Evolutionary conservation across 2,329 filamentous ascomycete species (phyloP).

Genomic region (Neofusicoccum sp.): DNA sequence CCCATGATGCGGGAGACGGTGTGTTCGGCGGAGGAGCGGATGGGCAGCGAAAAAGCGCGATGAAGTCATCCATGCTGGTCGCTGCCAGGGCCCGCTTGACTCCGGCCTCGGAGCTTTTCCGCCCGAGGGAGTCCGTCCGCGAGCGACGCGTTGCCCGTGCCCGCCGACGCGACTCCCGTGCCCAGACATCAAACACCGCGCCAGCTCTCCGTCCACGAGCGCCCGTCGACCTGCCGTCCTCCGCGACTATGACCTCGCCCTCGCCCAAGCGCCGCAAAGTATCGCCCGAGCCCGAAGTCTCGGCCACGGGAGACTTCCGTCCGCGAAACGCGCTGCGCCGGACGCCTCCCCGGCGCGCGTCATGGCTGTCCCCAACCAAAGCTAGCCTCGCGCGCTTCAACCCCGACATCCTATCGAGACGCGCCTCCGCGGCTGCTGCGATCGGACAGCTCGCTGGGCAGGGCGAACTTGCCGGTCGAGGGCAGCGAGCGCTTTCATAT

Average conservation of each 20-base stretch:
- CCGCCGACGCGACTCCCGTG: neutral
- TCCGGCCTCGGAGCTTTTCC: slow-evolving; percentile 2
- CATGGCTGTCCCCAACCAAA: slow-evolving; percentile 44
- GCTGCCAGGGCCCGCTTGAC: neutral
- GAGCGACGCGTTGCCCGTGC: slow-evolving; percentile 9
- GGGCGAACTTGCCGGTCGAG: slow-evolving; percentile 25
- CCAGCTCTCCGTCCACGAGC: neutral
- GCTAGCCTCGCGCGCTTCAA: slow-evolving; percentile 44
- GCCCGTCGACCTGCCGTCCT: neutral
- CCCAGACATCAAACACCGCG: neutral
- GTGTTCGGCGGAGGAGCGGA: neutral
- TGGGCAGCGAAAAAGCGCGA: slow-evolving; percentile 15
- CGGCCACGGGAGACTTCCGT: slow-evolving; percentile 15
- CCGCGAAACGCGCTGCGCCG: slow-evolving; percentile 27
- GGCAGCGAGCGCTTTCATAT: slow-evolving; percentile 29
- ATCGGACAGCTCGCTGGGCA: slow-evolving; percentile 23
- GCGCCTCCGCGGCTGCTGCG: slow-evolving; percentile 24
- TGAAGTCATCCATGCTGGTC: slow-evolving; percentile 16
- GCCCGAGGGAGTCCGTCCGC: neutral
- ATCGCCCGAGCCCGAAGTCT: slow-evolving; percentile 23
- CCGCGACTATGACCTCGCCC: neutral
- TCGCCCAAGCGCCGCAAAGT: slow-evolving; percentile 39
- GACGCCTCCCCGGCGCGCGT: slow-evolving; percentile 37
- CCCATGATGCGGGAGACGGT: neutral
- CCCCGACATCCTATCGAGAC: slow-evolving; percentile 28